Conservation (phyloP, 179 eudicot genomes). For the Beta lomatogona region DNA sequence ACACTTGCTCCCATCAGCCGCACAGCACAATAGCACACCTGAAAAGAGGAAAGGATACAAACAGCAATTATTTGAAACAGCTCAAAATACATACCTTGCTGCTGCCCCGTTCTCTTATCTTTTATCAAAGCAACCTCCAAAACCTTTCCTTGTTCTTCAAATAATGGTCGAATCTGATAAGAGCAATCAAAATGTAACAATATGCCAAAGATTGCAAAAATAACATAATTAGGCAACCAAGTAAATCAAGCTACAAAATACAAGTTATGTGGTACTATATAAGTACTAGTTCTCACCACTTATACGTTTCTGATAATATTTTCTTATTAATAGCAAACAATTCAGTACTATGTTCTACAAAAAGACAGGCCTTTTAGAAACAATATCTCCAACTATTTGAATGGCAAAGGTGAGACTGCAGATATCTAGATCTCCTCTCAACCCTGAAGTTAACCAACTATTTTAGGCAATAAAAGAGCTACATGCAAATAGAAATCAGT, state of each 20-base stretch:
- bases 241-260: not conserved
- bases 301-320: not conserved
- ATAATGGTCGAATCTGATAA: constrained; percentile 77
- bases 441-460: not conserved
- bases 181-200: not conserved
- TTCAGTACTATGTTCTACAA: not conserved
- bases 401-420: not conserved
- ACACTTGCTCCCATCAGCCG: constrained; percentile 77
- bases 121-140: constrained; percentile 92
- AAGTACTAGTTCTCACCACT: not conserved
- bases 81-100: constrained; percentile 74
- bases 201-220: not conserved
- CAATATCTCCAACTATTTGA: not conserved
- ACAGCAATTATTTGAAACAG: constrained; percentile 28
- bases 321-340: not conserved
- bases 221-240: not conserved
- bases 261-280: not conserved
- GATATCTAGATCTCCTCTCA: not conserved
- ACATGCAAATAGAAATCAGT: not conserved
- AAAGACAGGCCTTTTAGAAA: not conserved
- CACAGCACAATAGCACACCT: constrained; percentile 68
- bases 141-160: constrained; percentile 89
- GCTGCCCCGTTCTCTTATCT: constrained; percentile 91
- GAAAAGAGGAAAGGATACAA: constrained; percentile 53
- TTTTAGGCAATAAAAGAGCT: no score